These are phyloP conservation scores for Lactarius sanguifluus DNA, from an alignment of 768 basidiomycete species.

Conservation along the genomic window DNA sequence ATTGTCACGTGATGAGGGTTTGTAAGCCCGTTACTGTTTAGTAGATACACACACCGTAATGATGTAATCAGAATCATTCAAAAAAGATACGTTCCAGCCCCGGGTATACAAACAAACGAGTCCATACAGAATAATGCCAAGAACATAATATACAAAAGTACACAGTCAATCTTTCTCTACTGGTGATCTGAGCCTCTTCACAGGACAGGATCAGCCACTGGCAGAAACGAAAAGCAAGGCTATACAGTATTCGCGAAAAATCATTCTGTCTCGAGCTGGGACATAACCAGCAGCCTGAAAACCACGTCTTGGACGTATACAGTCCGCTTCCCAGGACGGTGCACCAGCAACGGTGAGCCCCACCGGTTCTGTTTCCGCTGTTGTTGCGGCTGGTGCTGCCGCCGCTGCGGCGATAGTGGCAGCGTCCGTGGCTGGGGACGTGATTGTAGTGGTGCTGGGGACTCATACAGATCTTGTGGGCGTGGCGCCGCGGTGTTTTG, in stretches of 20 bases:
- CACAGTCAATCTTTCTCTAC: neutral
- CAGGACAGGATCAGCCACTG: neutral
- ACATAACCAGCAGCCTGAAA: conserved; percentile 10
- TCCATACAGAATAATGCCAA: neutral
- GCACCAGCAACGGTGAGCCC: neutral
- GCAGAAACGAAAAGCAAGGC: neutral
- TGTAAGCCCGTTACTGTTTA: too few species aligned
- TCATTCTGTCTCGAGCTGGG: conserved; percentile 13
- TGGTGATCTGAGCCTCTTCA: neutral
- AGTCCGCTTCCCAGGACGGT: conserved; percentile 1
- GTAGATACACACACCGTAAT: neutral
- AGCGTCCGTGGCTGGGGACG: neutral
- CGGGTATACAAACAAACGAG: neutral
- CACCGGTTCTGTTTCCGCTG: neutral
- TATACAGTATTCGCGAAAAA: neutral
- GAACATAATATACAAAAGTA: neutral
- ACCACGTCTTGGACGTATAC: conserved; percentile 17
- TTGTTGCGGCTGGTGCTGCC: neutral
- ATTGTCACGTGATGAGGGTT: neutral
- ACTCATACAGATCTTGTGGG: neutral
- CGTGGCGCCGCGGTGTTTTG: neutral
- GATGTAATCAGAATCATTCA: neutral
- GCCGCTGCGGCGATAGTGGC: neutral
- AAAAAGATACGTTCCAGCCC: neutral
- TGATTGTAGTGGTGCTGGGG: neutral